Evolutionary conservation across 371 early-diverging fungal species (phyloP), one percentile per base, ranked within the genome.

Genomic region (Mucor saturninus): DNA sequence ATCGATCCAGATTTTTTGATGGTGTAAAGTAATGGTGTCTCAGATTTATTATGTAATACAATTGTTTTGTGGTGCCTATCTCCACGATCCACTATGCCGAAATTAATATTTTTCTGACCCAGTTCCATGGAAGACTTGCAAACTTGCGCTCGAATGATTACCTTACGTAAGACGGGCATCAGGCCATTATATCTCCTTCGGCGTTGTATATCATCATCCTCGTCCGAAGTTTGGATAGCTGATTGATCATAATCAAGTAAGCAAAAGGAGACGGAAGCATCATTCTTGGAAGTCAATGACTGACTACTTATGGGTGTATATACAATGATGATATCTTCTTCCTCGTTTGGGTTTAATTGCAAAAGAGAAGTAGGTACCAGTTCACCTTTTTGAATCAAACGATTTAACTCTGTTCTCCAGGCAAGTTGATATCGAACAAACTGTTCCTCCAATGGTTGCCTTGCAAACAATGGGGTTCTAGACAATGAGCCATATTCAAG

Each of bases 41-140:
- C 97, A 43, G 91, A 87, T 37, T 91, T 89, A 72, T 98, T 98
- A 43, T 94, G 86, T 29, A 98, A 84, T 3, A 96, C 85, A 40
- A 98, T 90, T 7, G 91, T 89, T 69, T 96, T 96, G 21, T 88
- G 86, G 55, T 93, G 86, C 1, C 84, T 72, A 71, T 97, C 95
- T 62, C 91, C 90, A 60, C 90, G 91, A 59, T 93, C 93, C 56
- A 98, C 80, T 13, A 83, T 75, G 11, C 98, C 98, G 72, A 98
- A 96, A 62, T 97, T 98, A 74, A 97, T 96, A 71, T 95, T 92
- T 72, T 90, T 91, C 70, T 98, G 98, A n/a, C 95, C 95, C 0
- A 98, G 74, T 38, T 96, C 97, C 88, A 98, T 90, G 46, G 87
- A 79, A 4, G 95, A 92, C 31, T 92, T 81, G 56, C 89, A 91